Percentiles rank a stretch among this genome's conserved stretches.
phyloP scores from a whole-genome alignment of 2,329 filamentous ascomycete genomes.

The Trematosphaeria pertusa region DNA sequence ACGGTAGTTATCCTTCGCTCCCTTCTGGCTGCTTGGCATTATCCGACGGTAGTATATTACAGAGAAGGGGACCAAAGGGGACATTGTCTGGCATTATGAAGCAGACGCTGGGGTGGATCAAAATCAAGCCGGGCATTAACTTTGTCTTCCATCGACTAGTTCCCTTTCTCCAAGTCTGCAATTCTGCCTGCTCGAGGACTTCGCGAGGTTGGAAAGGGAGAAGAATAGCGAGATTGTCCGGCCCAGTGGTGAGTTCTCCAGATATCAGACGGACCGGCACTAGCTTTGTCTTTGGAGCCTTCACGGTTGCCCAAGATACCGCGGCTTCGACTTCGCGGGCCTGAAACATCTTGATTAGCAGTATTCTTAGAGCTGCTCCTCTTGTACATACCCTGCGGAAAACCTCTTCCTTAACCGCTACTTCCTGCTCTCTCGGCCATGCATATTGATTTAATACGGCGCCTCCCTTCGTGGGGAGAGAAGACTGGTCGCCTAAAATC shows the following conservation, averaged over 20 bases:
- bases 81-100: conserved; percentile 1
- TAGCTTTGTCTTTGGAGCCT: not conserved
- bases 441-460: not conserved
- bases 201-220: not conserved
- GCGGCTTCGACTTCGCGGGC: not conserved
- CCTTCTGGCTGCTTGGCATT: not conserved
- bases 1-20: not conserved
- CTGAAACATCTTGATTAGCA: not conserved
- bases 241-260: not conserved
- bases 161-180: not conserved
- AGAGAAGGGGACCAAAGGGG: not conserved
- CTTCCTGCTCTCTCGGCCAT: not conserved
- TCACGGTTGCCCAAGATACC: not conserved
- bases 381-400: not conserved
- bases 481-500: not conserved
- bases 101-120: not conserved
- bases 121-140: not conserved
- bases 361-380: not conserved
- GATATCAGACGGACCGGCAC: not conserved
- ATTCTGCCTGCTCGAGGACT: not conserved
- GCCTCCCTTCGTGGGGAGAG: not conserved
- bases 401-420: not conserved
- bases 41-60: not conserved
- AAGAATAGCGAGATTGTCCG: not conserved
- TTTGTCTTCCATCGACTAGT: not conserved